A percentile compares a stretch with the other conserved stretches of the same genome.
Evolutionary conservation across 257 asterid genomes (phyloP).

Genomic region (Capsicum baccatum): DNA sequence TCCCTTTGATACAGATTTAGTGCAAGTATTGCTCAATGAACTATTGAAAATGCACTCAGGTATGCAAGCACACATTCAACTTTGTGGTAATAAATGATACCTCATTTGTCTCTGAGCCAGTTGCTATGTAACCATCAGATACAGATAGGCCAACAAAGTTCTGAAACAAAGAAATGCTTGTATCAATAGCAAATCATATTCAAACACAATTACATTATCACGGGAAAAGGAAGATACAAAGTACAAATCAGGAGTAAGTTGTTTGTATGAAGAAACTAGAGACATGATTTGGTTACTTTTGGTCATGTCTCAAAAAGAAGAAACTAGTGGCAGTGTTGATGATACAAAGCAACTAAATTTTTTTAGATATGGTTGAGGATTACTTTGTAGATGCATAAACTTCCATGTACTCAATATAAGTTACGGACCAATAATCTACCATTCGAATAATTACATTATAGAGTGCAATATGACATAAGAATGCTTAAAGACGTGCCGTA

Average conservation of each 20-base stretch:
- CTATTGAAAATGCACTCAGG: neutral
- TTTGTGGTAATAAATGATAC: conserved; percentile 41
- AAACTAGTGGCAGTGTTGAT: neutral
- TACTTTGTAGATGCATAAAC: conserved; percentile 2
- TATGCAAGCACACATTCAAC: neutral
- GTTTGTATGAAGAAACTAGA: neutral
- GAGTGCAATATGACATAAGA: neutral
- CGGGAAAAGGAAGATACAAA: neutral
- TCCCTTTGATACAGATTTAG: conserved; percentile 1
- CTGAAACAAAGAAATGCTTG: conserved; percentile 51
- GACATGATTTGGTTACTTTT: neutral
- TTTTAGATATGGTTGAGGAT: neutral
- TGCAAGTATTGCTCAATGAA: neutral
- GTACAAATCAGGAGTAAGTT: neutral
- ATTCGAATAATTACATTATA: neutral
- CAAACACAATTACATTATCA: neutral
- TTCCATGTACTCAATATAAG: neutral
- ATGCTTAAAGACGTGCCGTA: neutral
- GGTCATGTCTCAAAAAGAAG: neutral
- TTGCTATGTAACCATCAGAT: conserved; percentile 95
- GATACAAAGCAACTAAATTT: neutral
- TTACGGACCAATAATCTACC: neutral
- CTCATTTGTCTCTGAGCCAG: conserved; percentile 97
- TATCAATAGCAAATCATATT: conserved; percentile 8
- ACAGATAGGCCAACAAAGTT: conserved; percentile 95